Base-by-base conservation (phyloP, 495 filamentous ascomycete species). In the Penicillium egyptiacum region DNA sequence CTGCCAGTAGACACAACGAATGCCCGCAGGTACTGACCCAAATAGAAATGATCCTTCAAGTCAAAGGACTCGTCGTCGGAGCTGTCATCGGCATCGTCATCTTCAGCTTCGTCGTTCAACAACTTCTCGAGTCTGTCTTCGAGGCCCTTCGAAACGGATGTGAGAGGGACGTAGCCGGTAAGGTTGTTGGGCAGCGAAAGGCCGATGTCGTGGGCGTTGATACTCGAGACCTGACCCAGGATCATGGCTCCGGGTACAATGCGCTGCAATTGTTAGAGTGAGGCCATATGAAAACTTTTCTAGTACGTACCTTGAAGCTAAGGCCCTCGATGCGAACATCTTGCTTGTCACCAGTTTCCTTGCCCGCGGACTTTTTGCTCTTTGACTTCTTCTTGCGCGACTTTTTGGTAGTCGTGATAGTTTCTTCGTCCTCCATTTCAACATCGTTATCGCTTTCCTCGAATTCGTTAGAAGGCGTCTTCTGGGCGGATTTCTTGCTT, bases 171-270 rank as follows among this genome's bases (percentile, higher is more conserved):
- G 71, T 90, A 94, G 40, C 94, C 95, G 50, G 84, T 87, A 12
- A 98, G 82, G 66, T 95, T 96, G 68, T 98, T 98, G 14, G 95
- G 91, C 22, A 98, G 75, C 19, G 91, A 86, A 56, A 98, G 72
- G 22, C 83, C 81, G 57, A 98, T 74, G 68, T 96, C 88, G 56
- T 88, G 80, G 41, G 81, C 68, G 59, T 87, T 92, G 68, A 98
- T 89, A 64, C 88, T 87, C 35, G 86, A 85, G 40, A 98, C 78
- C 64, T 93, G 89, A 35, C 92, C 93, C 44, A 98, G 83, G 1
- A 98, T 84, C 63, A 97, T 73, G 31, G 90, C 88, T 46, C 94
- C 94, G 56, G 87, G 84, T 28, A 88, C 83, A 57, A 98, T 73
- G 49, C 88, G 86, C 91, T 96, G 56, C 49, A 50, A 47, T 40